Evolutionary conservation across 306 rosid genomes (phyloP), one percentile per base, ranked within the genome.

Genomic region (Vigna hirtella): DNA sequence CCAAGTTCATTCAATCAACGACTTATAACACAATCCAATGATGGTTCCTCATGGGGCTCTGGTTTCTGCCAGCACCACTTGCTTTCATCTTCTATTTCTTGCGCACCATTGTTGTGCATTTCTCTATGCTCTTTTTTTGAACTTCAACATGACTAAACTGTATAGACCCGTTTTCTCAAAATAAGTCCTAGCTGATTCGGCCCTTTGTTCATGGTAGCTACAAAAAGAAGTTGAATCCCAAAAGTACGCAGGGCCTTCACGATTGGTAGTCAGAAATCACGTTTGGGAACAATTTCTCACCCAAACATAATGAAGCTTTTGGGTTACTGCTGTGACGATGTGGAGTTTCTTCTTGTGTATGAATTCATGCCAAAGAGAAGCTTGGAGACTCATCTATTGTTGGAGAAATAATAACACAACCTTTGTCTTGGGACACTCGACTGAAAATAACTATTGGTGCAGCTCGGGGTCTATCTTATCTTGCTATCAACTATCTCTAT

Each of bases 241-340:
- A 88, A 86, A 94, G 95, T 43, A 4, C 77, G 52, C 98, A 94
- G 81, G 98, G 97, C 0, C 83, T 89, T 69, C 88, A 77, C 66
- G 97, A 94, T 43, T 94, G 98, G 83, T 90, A 92, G 98, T 83
- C 97, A 3, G 98, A 95, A 77, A 91, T 95, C 40, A 82, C 82
- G 80, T 92, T 95, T 95, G 52, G 98, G 98, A 82, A 84, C 86
- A 62, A 72, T 92, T 78, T 86, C 89, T 50, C 98, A 95, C 77
- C 98, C 97, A 36, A 89, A 95, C 88, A 76, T 95, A 70, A 97
- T 95, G 26, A 92, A 63, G 83, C 84, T 95, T 56, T 72, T 92
- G 69, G 98, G 98, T 63, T 91, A 85, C 66, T 95, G 97, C 61
- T 77, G 83, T 86, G 91, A 95, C 7, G 89, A 80, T 22, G 73